phyloP scores from a whole-genome alignment of 352 stramenopile genomes.

The Phytophthora agathidicida region DNA sequence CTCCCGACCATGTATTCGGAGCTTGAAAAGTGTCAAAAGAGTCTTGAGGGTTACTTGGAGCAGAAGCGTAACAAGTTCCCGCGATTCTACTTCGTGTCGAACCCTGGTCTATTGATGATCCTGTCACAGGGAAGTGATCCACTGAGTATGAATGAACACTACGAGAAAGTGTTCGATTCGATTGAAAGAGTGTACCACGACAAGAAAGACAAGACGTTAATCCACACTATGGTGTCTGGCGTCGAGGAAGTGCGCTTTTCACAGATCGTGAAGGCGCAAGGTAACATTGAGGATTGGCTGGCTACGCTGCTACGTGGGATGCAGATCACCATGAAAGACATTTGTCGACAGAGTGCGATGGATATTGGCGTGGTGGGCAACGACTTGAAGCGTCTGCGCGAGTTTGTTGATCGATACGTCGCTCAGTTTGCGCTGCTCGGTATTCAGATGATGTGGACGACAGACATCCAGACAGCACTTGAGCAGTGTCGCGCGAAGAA shows the following conservation, averaged over 20 bases:
- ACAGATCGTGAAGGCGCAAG: conserved; percentile 94
- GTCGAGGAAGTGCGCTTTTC: conserved; percentile 96
- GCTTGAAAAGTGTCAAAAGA: conserved; percentile 99
- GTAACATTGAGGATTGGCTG: conserved; percentile 99
- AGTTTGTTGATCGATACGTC: conserved; percentile 96
- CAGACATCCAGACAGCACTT: conserved; percentile 94
- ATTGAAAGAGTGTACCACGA: conserved; percentile 98
- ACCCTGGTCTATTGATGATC: conserved; percentile 97
- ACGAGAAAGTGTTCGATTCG: conserved; percentile 99
- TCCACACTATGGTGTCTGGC: conserved; percentile 93
- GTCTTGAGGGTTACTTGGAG: conserved; percentile 97
- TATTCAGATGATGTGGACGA: conserved; percentile 98
- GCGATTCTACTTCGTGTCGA: conserved; percentile 99
- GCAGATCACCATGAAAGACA: conserved; percentile 98
- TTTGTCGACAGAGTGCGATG: conserved; percentile 93
- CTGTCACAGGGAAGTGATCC: conserved; percentile 97
- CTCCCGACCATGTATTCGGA: conserved; percentile 98
- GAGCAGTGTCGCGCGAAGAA: conserved; percentile 96
- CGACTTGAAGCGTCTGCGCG: conserved; percentile 91
- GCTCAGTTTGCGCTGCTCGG: conserved; percentile 96
- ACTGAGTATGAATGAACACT: conserved; percentile 98
- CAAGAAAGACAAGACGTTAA: conserved; percentile 98
- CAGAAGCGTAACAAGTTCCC: conserved; percentile 99
- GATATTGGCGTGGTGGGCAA: conserved; percentile 93
- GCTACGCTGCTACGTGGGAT: conserved; percentile 94